Base-by-base conservation (phyloP, 1,139 yeast genomes). In the Candida sojae region DNA sequence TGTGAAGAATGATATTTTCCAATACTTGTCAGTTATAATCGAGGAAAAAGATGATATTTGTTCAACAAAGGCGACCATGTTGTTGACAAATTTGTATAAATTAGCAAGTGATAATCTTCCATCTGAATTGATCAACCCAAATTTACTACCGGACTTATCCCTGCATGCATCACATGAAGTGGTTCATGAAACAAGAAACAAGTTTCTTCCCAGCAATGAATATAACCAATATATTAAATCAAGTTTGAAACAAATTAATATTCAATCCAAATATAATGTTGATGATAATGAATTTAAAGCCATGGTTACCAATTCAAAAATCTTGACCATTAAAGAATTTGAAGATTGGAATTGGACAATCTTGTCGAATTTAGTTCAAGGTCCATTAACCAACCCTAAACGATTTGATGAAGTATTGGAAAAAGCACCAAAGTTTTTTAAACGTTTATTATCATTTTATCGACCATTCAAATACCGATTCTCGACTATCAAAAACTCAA, bases 391-490 rank as follows among this genome's bases (percentile, higher is more conserved):
- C 48, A 86, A 83, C 57, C 86, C 90, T 0, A 80, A 75, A 54
- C 70, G 91, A 42, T 75, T 95, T 46, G 96, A 90, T 31, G 99
- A 93, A 52, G 72, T 88, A 0, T 73, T 84, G 36, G 86, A 81
- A 55, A 86, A 88, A 8, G 87, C 64, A 43, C 79, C 98, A 0
- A 92, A 91, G 59, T 90, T 93, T 58, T 77, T 92, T 64, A 92
- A 93, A 60, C 71, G 97, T 48, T 65, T 93, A 31, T 67, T 92
- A 59, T 88, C 96, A 3, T 95, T 93, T 62, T 93, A 85, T 62
- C 76, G 98, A 44, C 99, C 99, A 0, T 87, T 92, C 68, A 91
- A 93, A 64, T 84, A 85, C 59, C 70, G 97, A 49, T 93, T 90
- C 63, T 86, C 96, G 9, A 80, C 80, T 13, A 74, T 70, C 10